Evolutionary conservation across 805 yeast genomes (phyloP).

Genomic region (Blastobotrys terrestris): DNA sequence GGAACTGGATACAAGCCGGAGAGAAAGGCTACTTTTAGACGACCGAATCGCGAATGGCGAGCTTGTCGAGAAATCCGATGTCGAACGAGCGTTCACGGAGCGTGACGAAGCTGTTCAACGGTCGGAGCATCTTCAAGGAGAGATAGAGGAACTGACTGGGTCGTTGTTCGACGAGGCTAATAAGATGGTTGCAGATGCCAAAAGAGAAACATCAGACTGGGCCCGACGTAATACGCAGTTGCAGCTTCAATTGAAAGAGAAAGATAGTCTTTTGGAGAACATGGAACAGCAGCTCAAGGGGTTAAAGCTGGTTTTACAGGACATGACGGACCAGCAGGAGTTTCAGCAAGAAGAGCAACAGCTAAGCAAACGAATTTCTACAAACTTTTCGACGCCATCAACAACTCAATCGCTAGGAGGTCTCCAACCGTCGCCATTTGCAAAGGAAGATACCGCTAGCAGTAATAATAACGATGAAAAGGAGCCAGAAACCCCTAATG

Average conservation of each 20-base stretch:
- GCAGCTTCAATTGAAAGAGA: conserved; percentile 72
- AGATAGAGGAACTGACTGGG: conserved; percentile 74
- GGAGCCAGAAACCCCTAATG: neutral
- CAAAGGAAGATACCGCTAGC: neutral
- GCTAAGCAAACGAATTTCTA: neutral
- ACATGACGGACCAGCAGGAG: conserved; percentile 41
- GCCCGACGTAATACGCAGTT: conserved; percentile 58
- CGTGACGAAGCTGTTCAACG: conserved; percentile 51
- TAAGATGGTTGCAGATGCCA: conserved; percentile 74
- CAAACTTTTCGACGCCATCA: neutral
- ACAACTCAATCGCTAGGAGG: neutral
- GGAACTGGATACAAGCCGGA: conserved; percentile 19
- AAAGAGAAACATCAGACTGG: conserved; percentile 47
- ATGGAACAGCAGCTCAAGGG: conserved; percentile 62
- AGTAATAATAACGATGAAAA: neutral
- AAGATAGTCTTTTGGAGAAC: conserved; percentile 58
- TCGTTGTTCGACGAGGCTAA: conserved; percentile 80
- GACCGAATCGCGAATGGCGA: conserved; percentile 11
- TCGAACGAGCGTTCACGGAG: conserved; percentile 7
- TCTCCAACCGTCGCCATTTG: neutral
- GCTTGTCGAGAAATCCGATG: conserved; percentile 24
- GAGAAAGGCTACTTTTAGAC: conserved; percentile 15
- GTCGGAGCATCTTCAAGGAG: conserved; percentile 54
- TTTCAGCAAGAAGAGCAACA: conserved; percentile 7
- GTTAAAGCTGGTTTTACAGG: conserved; percentile 53